Base-by-base conservation (phyloP, 2,329 filamentous ascomycete genomes). In the Colletotrichum incanum region DNA sequence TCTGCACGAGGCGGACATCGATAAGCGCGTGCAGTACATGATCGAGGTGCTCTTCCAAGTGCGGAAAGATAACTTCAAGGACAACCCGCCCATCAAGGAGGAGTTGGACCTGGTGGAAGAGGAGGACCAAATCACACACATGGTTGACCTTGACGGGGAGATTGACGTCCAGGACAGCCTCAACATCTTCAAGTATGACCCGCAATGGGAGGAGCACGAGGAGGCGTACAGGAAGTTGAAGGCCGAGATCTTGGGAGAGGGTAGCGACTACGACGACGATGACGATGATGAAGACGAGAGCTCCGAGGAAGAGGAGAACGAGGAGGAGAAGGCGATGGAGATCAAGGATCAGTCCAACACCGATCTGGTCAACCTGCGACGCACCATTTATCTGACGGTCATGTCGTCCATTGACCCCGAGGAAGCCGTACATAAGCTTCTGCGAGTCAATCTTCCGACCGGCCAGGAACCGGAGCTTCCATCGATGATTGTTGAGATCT, bases 21-120 rank as follows among this genome's bases (percentile, higher is more conserved):
- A 98, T 80, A 98, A 98, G 87, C 90, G 96, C 75, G 95, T 96
- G n/a, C 96, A 99, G 84, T 99, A 98, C 83, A 98, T 98, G 94
- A 96, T 99, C 69, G 96, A 99, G 82, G 96, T 98, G 7, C 85
- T 99, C 54, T 99, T 99, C 81, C 95, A 99, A 84, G 93, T 98
- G 67, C 91, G 96, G 74, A 98, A 98, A 83, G 96, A 98, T 83
- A 93, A 93, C 78, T 99, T 97, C 87, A 98, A 98, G 85, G 95
- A 98, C 78, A 95, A 98, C 78, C 94, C 93, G 23, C 92, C 95
- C 0, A 86, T 98, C 77, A 95, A 92, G 81, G 95, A 98, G 79
- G 96, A 99, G 80, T 86, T 99, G 69, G 96, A 99, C 82, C 83
- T 99, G 56, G 94, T 99, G 11, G 96, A 98, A 83, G 96, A 99